These are phyloP conservation scores for Spathaspora gorwiae DNA, from an alignment of 805 yeast species.

Conservation along the genomic window DNA sequence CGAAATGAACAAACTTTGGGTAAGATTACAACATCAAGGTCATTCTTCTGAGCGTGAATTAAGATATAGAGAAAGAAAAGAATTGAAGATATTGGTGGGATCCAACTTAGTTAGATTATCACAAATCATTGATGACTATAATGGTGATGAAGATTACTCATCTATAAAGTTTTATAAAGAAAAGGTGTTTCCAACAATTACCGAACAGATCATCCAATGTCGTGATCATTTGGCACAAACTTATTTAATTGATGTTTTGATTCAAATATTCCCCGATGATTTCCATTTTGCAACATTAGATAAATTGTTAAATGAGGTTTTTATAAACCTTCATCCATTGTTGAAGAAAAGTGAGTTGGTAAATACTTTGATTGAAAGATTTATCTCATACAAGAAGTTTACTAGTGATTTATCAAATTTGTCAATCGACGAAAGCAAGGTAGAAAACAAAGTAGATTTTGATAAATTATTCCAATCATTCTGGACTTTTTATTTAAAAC, in stretches of 20 bases:
- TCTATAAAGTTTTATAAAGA: constrained; percentile 33
- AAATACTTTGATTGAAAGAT: constrained; percentile 66
- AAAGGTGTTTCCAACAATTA: constrained; percentile 67
- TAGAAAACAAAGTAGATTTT: constrained; percentile 10
- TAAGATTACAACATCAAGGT: constrained; percentile 92
- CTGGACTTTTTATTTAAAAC: constrained; percentile 57
- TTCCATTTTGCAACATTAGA: constrained; percentile 77
- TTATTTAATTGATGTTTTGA: constrained; percentile 82
- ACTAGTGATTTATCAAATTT: constrained; percentile 13
- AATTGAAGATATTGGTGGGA: constrained; percentile 87
- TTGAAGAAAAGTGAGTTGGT: constrained; percentile 67
- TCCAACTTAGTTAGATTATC: constrained; percentile 85
- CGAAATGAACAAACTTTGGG: constrained; percentile 98
- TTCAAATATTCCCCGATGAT: constrained; percentile 92
- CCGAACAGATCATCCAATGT: constrained; percentile 91
- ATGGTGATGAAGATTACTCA: constrained; percentile 25
- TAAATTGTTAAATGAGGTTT: constrained; percentile 54
- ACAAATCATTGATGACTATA: constrained; percentile 74
- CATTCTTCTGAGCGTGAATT: constrained; percentile 76
- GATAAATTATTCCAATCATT: constrained; percentile 52
- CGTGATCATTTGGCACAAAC: constrained; percentile 89
- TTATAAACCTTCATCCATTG: constrained; percentile 62
- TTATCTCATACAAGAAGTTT: constrained; percentile 44
- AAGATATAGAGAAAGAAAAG: constrained; percentile 76
- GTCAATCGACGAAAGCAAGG: constrained; percentile 6